Conservation (phyloP, 2,329 filamentous ascomycete genomes). For the Nigrospora sphaerica region DNA sequence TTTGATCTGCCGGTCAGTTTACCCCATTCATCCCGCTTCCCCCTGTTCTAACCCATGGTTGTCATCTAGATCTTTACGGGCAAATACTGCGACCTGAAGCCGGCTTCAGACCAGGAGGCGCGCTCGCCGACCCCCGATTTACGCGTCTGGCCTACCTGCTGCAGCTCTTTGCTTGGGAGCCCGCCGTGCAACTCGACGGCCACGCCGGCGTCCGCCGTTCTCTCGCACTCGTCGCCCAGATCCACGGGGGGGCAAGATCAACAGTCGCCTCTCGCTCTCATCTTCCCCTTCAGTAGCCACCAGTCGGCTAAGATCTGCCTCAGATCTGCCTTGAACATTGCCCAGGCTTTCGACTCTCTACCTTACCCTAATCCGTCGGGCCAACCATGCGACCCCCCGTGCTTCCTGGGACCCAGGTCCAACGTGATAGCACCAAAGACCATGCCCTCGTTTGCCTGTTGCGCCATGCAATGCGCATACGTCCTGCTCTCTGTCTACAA, state of each 20-base stretch:
- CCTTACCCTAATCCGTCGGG: constrained; percentile 37
- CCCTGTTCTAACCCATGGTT: neutral
- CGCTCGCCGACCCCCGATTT: constrained; percentile 18
- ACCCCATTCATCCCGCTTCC: neutral
- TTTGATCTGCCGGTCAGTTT: constrained; percentile 34
- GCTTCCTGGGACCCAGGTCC: constrained; percentile 27
- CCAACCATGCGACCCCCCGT: constrained; percentile 23
- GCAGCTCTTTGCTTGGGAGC: constrained; percentile 19
- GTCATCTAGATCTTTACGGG: constrained; percentile 26
- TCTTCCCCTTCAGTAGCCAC: constrained; percentile 36
- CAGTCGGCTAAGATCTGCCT: constrained; percentile 42
- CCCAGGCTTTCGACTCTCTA: constrained; percentile 34
- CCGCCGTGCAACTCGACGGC: constrained; percentile 6
- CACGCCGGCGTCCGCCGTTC: neutral
- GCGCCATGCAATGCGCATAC: constrained; percentile 38
- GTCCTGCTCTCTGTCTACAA: constrained; percentile 34
- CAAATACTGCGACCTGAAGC: constrained; percentile 40
- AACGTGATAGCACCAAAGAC: constrained; percentile 32
- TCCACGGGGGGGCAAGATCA: neutral
- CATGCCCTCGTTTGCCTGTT: constrained; percentile 37
- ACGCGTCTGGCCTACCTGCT: constrained; percentile 26
- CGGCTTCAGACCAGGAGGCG: constrained; percentile 13
- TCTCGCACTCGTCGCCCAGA: neutral
- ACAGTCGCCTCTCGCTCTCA: constrained; percentile 5
- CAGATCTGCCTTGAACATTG: constrained; percentile 39